These are phyloP conservation scores for Neurospora tetrasperma DNA, from an alignment of 495 filamentous ascomycete species.

Conservation along the genomic window DNA sequence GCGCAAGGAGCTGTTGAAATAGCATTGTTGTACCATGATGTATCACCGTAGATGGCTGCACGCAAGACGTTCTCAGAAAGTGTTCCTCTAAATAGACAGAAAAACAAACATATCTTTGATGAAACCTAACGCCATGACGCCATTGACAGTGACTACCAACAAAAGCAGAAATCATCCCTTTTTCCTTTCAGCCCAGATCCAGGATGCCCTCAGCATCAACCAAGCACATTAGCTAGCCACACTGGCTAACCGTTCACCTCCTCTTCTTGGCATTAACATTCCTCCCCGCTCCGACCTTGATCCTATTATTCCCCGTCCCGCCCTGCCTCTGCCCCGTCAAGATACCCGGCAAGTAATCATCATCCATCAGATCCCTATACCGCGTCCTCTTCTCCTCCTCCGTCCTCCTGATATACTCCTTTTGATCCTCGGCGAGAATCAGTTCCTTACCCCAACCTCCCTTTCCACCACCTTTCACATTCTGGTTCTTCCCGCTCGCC, in stretches of 20 bases:
- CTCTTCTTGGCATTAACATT: constrained; percentile 76
- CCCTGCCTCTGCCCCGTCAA: constrained; percentile 62
- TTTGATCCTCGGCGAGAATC: constrained; percentile 90
- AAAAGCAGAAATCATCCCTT: background rate
- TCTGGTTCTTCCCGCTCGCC: constrained; percentile 59
- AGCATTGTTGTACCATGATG: background rate
- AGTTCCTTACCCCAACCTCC: constrained; percentile 71
- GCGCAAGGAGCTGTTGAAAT: background rate
- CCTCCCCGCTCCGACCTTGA: constrained; percentile 74
- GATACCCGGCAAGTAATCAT: constrained; percentile 83
- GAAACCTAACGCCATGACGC: background rate
- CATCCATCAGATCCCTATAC: constrained; percentile 83
- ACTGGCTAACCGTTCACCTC: constrained; percentile 6
- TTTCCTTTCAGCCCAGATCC: background rate
- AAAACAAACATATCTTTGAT: background rate
- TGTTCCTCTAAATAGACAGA: background rate
- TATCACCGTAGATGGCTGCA: background rate
- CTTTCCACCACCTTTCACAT: constrained; percentile 66
- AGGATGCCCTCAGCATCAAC: background rate
- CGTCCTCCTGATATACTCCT: constrained; percentile 67
- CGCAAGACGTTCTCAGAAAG: background rate
- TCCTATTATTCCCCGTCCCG: constrained; percentile 46
- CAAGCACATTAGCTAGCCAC: background rate
- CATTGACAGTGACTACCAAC: background rate
- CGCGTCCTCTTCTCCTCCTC: constrained; percentile 53